Evolutionary conservation across 805 yeast genomes (phyloP).

Genomic region (Komagataella phaffii): DNA sequence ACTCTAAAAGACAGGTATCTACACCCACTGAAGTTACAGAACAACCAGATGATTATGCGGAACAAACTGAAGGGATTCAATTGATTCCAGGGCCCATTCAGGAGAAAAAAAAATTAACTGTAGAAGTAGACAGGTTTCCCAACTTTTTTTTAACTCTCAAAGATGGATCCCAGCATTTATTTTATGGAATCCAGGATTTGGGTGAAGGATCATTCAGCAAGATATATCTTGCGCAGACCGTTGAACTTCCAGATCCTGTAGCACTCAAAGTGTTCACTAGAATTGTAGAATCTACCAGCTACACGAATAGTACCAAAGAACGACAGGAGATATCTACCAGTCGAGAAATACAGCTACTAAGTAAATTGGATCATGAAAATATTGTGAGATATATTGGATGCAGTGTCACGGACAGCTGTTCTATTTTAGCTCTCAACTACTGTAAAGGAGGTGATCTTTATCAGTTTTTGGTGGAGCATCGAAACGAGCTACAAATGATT

Average conservation of each 20-base stretch:
- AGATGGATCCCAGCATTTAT: neutral
- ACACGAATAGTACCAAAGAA: conserved; percentile 20
- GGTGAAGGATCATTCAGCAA: conserved; percentile 63
- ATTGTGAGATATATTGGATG: conserved; percentile 50
- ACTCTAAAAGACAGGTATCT: neutral
- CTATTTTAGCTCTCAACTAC: conserved; percentile 53
- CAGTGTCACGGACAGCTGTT: conserved; percentile 17
- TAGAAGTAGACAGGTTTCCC: neutral
- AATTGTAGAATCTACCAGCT: conserved; percentile 11
- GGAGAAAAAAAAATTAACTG: neutral
- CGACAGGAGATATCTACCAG: conserved; percentile 47
- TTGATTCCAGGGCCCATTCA: neutral
- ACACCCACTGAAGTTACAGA: neutral
- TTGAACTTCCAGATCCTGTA: conserved; percentile 17
- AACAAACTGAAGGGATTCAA: neutral
- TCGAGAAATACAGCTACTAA: conserved; percentile 66
- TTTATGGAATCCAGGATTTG: conserved; percentile 19
- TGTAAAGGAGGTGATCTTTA: conserved; percentile 81
- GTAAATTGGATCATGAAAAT: conserved; percentile 49
- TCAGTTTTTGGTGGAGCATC: conserved; percentile 36
- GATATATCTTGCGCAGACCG: conserved; percentile 35
- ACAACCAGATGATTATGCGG: neutral
- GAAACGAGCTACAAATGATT: conserved; percentile 28
- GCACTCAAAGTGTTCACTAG: conserved; percentile 63
- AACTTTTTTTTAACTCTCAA: neutral